Evolutionary conservation across 805 yeast genomes (phyloP).

Genomic region (Suhomyces tanzawaensis): DNA sequence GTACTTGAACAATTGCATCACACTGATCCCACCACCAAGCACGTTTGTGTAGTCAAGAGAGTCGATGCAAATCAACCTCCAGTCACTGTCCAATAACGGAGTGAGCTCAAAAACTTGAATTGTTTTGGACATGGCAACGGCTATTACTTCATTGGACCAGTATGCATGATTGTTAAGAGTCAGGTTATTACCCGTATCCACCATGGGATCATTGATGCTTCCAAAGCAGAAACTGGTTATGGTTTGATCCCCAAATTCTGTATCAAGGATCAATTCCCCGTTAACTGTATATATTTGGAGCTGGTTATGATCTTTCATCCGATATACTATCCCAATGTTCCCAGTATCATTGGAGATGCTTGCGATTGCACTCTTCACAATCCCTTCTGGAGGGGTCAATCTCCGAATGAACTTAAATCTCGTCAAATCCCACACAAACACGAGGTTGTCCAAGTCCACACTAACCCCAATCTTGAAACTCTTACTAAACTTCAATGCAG

Average conservation of each 20-base stretch:
- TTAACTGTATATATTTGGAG: slow-evolving; percentile 50
- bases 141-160: slow-evolving; percentile 38
- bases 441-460: slow-evolving; percentile 52
- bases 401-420: slow-evolving; percentile 49
- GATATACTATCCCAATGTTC: slow-evolving; percentile 40
- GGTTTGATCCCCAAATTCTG: slow-evolving; percentile 14
- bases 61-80: slow-evolving; percentile 11
- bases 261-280: slow-evolving; percentile 42
- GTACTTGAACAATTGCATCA: slow-evolving; percentile 27
- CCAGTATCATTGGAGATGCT: slow-evolving; percentile 56
- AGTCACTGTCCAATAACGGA: slow-evolving; percentile 8
- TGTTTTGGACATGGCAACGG: slow-evolving; percentile 21
- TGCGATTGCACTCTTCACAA: slow-evolving; percentile 9
- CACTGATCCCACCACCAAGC: slow-evolving; percentile 23
- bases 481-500: slow-evolving; percentile 46
- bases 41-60: slow-evolving; percentile 1
- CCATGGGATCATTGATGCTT: slow-evolving; percentile 25
- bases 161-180: slow-evolving; percentile 27
- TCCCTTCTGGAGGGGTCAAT: slow-evolving; percentile 18
- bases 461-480: slow-evolving; percentile 56
- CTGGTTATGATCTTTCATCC: slow-evolving; percentile 13
- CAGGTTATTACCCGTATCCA: slow-evolving; percentile 22
- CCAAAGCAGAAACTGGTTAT: slow-evolving; percentile 29
- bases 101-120: slow-evolving; percentile 23
- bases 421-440: slow-evolving; percentile 64